A percentile compares a stretch with the other conserved stretches of the same genome.
phyloP scores from a whole-genome alignment of 108 stramenopile genomes.

The Discostella stelligeroides region DNA sequence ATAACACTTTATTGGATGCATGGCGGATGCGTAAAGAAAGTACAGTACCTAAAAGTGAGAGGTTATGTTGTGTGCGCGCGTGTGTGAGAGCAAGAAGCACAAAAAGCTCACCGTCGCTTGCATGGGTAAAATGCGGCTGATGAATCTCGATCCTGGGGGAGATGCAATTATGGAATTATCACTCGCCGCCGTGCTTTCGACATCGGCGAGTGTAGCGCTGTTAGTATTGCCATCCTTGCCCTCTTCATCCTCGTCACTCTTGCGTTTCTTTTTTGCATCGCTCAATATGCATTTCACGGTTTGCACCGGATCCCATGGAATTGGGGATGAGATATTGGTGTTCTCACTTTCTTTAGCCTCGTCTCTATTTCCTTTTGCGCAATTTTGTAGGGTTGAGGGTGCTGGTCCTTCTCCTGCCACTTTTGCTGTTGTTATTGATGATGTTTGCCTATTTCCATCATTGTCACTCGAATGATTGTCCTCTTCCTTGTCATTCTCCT shows the following conservation, averaged over 20 bases:
- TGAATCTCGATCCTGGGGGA: slow-evolving; percentile 64
- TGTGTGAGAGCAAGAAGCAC: not conserved
- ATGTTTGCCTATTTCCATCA: no score
- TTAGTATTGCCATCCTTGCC: slow-evolving; percentile 17
- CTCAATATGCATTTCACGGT: slow-evolving; percentile 53
- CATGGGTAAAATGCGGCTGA: slow-evolving; percentile 83
- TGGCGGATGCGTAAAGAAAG: not conserved
- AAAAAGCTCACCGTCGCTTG: slow-evolving; percentile 61
- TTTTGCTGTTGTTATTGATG: not conserved
- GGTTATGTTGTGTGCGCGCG: no score
- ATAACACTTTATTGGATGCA: slow-evolving; percentile 47
- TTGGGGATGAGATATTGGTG: not conserved
- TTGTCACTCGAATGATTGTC: no score
- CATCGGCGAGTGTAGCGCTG: not conserved
- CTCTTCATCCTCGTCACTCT: slow-evolving; percentile 1
- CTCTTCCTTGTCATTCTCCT: slow-evolving; percentile 5
- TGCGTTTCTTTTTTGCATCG: slow-evolving; percentile 38
- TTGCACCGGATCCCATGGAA: slow-evolving; percentile 71
- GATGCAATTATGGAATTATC: slow-evolving; percentile 13
- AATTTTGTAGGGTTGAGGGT: no score
- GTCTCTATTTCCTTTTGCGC: slow-evolving; percentile 1
- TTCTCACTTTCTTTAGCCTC: slow-evolving; percentile 4
- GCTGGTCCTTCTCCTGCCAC: slow-evolving; percentile 6
- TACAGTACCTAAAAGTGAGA: not conserved
- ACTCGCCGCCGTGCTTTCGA: no score